Evolutionary conservation across 1,139 yeast genomes (phyloP).

Genomic region (Kodamaea alishanica): DNA sequence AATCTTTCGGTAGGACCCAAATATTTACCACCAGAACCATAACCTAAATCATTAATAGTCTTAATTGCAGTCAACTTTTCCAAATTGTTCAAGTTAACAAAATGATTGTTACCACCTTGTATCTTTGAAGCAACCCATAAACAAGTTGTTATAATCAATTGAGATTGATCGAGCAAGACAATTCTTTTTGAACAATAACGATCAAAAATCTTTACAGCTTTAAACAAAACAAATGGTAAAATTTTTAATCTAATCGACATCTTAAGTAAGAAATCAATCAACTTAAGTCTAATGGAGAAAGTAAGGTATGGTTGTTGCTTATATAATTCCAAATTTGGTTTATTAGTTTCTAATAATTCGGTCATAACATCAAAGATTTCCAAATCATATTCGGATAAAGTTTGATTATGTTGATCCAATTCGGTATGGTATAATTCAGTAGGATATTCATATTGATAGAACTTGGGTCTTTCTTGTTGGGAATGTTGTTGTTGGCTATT

Average conservation of each 20-base stretch:
- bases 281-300: conserved; percentile 44
- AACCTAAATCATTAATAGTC: conserved; percentile 42
- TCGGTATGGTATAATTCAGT: conserved; percentile 49
- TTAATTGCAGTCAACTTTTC: conserved; percentile 29
- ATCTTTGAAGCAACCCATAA: conserved; percentile 63
- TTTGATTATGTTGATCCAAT: conserved; percentile 42
- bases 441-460: conserved; percentile 45
- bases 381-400: conserved; percentile 49
- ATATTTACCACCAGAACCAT: conserved; percentile 55
- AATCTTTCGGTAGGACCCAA: conserved; percentile 65
- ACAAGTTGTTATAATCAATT: conserved; percentile 62
- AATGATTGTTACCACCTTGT: conserved; percentile 69
- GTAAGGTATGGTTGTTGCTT: conserved; percentile 64
- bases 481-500: conserved; percentile 1
- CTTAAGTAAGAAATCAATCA: conserved; percentile 57
- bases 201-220: conserved; percentile 58
- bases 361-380: conserved; percentile 47
- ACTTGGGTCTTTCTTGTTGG: conserved; percentile 8
- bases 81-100: conserved; percentile 45
- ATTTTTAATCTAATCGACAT: conserved; percentile 58
- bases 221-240: conserved; percentile 56
- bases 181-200: conserved; percentile 64
- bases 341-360: conserved; percentile 26
- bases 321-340: conserved; percentile 53
- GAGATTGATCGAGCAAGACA: conserved; percentile 58